Evolutionary conservation across 192 early-diverging fungal species (phyloP).

Genomic region (Linderina pennispora): DNA sequence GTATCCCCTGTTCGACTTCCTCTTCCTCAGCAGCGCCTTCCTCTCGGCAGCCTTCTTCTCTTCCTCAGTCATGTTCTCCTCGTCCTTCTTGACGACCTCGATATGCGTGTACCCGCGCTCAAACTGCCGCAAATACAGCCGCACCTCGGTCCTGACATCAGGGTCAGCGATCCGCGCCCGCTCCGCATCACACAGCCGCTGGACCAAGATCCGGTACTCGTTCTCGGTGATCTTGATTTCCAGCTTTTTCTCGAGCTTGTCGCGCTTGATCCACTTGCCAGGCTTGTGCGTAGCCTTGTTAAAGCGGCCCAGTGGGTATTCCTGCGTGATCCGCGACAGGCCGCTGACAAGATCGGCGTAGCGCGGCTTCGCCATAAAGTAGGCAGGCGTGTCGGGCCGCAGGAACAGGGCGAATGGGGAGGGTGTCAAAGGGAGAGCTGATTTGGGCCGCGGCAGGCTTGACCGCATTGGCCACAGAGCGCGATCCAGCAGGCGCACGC

Average conservation of each 20-base stretch:
- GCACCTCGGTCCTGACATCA: slow-evolving; percentile 3
- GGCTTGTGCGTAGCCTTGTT: slow-evolving; percentile 2
- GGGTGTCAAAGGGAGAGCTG: slow-evolving; percentile 21
- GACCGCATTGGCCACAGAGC: too few relatives aligned
- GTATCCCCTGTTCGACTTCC: slow-evolving; percentile 26
- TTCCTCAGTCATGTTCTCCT: not conserved
- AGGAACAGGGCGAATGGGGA: slow-evolving; percentile 32
- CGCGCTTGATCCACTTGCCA: slow-evolving; percentile 9
- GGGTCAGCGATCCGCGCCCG: not conserved
- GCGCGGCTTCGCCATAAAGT: slow-evolving; percentile 81
- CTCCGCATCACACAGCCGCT: slow-evolving; percentile 14
- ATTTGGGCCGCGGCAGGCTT: too few relatives aligned
- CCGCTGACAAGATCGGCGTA: slow-evolving; percentile 72
- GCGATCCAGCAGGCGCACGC: too few relatives aligned
- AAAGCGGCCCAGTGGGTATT: slow-evolving; percentile 4
- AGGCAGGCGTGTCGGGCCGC: slow-evolving; percentile 66
- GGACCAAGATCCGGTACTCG: slow-evolving; percentile 16
- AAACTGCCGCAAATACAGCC: slow-evolving; percentile 26
- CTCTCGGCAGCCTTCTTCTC: slow-evolving; percentile 28
- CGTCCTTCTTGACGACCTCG: slow-evolving; percentile 6
- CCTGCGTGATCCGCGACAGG: slow-evolving; percentile 47
- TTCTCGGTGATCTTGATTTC: slow-evolving; percentile 14
- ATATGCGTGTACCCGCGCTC: slow-evolving; percentile 11
- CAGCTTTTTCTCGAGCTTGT: slow-evolving; percentile 9
- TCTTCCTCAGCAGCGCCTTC: slow-evolving; percentile 25